Conservation (phyloP, 1,284 basidiomycete species). For the Mycena sp. region DNA sequence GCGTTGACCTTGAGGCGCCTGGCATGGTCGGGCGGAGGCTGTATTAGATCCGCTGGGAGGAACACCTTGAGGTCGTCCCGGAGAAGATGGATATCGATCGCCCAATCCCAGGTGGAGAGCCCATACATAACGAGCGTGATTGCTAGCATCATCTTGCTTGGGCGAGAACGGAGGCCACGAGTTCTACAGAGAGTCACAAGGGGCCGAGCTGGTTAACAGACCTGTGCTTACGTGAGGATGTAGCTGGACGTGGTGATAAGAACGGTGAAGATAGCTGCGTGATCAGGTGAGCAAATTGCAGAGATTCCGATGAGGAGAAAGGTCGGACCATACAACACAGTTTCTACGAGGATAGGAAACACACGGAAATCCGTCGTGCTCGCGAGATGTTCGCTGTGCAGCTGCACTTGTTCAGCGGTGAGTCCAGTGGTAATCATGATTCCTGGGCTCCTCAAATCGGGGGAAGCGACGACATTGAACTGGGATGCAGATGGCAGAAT, state of each 20-base stretch:
- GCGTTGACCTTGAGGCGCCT: conserved; percentile 8
- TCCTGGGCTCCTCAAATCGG: neutral
- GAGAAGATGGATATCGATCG: conserved; percentile 19
- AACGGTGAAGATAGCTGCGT: conserved; percentile 18
- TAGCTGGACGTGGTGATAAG: conserved; percentile 18
- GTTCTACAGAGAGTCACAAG: neutral
- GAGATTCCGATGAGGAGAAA: neutral
- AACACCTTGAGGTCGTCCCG: conserved; percentile 23
- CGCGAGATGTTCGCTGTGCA: conserved; percentile 5
- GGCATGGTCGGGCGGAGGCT: conserved; percentile 11
- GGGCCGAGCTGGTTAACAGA: no score
- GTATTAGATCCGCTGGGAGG: conserved; percentile 15
- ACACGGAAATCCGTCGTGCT: conserved; percentile 11
- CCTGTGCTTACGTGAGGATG: conserved; percentile 1
- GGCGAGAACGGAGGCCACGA: conserved; percentile 15
- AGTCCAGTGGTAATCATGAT: neutral
- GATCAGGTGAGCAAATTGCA: neutral
- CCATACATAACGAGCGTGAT: conserved; percentile 21
- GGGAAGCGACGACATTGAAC: no score
- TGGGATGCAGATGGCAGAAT: no score
- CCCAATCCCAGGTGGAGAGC: conserved; percentile 25
- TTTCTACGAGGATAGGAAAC: conserved; percentile 20
- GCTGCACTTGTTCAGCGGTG: conserved; percentile 10
- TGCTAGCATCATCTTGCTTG: conserved; percentile 19
- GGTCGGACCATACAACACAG: conserved; percentile 15